Base-by-base conservation (phyloP, 208 protist species). In the Crithidia sp. region DNA sequence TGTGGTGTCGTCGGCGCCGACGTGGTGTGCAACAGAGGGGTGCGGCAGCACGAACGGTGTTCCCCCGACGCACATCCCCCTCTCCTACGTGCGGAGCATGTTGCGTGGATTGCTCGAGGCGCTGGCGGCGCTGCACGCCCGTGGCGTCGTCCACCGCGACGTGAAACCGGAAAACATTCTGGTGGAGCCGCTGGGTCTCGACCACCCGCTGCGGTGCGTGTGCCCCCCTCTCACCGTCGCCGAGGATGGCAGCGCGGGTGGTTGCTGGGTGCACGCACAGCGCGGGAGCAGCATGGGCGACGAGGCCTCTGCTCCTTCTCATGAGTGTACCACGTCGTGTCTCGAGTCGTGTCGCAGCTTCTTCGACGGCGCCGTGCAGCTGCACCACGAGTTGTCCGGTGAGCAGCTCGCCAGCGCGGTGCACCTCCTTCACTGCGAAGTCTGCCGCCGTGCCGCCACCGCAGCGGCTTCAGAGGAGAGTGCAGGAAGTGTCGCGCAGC, bases 101-200 rank as follows among this genome's bases (percentile, higher is more conserved):
- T 4, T 84, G 50, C 59, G 64, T 13, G 79, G 79, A 4, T 61
- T 84, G 41, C 36, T 84, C 13, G 73, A 74, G 65, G 79, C 79
- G n/a, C 77, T 96, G 14, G 57, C 67, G 44, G 59, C 44, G 19
- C 73, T 96, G 28, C 91, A 96, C 71, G 61, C 71, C 8, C 69
- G 77, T 19, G 82, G 87, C 62, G 75, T 96, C 47, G 85, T 82
- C 0, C 91, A 96, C 56, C 81, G 88, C 39, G 91, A 79, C 37
- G 67, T 79, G 36, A 79, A 79, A n/a, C 74, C 74, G 6, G 74
- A 79, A 44, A 79, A 96, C 74, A 77, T 96, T 50, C 76, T 96
- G 13, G 56, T 96, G 6, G 84, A 89, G 53, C 79, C 79, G 52
- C 66, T 84, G 1, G 79, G 79, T 2, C 71, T 81, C 36, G 69